These are phyloP conservation scores for Amanita rubescens DNA, from an alignment of 768 basidiomycete species.

Conservation along the genomic window DNA sequence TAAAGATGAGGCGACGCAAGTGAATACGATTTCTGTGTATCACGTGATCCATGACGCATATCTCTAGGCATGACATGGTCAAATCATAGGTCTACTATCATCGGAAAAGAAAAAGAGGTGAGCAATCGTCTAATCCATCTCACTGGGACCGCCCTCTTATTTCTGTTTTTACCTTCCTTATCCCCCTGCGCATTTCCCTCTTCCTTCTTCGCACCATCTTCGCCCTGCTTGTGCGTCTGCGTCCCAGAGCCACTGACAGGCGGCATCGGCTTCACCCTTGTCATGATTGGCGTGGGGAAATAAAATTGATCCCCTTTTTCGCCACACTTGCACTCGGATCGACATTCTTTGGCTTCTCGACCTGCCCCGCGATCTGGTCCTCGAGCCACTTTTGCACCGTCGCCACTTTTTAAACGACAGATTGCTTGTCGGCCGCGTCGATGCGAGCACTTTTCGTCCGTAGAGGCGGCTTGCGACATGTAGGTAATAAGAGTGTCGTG, in stretches of 20 bases:
- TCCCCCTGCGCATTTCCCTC: no score
- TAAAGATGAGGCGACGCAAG: no score
- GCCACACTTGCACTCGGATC: constrained; percentile 77
- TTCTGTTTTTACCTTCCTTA: no score
- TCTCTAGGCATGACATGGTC: no score
- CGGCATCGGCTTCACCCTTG: constrained; percentile 87
- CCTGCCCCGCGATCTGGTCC: constrained; percentile 82
- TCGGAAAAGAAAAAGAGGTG: no score
- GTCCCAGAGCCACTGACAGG: constrained; percentile 58
- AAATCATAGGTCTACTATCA: no score
- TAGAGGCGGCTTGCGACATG: constrained; percentile 72
- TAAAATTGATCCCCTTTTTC: constrained; percentile 93
- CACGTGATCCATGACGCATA: no score
- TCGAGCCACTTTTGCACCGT: constrained; percentile 94
- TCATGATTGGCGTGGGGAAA: constrained; percentile 85
- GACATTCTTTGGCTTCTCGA: constrained; percentile 82
- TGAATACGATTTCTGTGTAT: no score
- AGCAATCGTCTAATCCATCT: no score
- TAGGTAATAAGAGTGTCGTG: constrained; percentile 88
- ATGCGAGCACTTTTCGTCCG: constrained; percentile 87
- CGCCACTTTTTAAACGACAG: constrained; percentile 83
- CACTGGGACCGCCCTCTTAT: no score
- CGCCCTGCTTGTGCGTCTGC: no score
- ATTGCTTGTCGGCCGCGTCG: constrained; percentile 79
- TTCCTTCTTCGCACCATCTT: no score